Evolutionary conservation across 2,329 filamentous ascomycete genomes (phyloP).

Genomic region (Tolypocladium ophioglossoides): DNA sequence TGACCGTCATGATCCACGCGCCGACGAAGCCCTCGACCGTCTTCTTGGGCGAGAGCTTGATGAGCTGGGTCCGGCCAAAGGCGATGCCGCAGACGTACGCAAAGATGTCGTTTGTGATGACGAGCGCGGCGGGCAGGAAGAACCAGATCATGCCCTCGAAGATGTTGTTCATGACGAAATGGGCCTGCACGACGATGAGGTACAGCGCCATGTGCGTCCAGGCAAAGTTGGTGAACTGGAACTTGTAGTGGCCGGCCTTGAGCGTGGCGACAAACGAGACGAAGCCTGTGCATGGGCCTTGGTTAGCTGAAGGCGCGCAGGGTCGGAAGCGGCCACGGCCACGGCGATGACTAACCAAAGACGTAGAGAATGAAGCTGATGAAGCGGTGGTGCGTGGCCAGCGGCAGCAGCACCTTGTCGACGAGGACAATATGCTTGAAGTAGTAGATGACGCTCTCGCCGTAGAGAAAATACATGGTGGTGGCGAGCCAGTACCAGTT

Average conservation of each 20-base stretch:
- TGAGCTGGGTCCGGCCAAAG: constrained; percentile 90
- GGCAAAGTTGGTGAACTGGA: constrained; percentile 98
- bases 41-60: constrained; percentile 98
- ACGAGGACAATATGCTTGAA: constrained; percentile 98
- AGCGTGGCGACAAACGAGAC: constrained; percentile 95
- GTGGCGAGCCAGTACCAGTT: constrained; percentile 99
- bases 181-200: constrained; percentile 92
- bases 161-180: constrained; percentile 99
- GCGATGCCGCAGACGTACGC: constrained; percentile 97
- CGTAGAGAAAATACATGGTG: constrained; percentile 98
- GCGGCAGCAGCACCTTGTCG: constrained; percentile 81
- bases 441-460: constrained; percentile 98
- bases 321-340: neutral
- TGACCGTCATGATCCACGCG: constrained; percentile 89
- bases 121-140: constrained; percentile 86
- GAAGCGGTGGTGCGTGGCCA: constrained; percentile 95
- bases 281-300: constrained; percentile 52
- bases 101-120: constrained; percentile 98
- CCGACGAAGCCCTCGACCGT: constrained; percentile 96
- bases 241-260: constrained; percentile 91
- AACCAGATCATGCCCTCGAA: constrained; percentile 99
- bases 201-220: constrained; percentile 99
- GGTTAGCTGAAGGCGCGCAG: constrained; percentile 6
- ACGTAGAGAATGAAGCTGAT: constrained; percentile 98
- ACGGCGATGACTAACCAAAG: constrained; percentile 56